Conservation (phyloP, 768 basidiomycete genomes). For the Lanmaoa rubissima region DNA sequence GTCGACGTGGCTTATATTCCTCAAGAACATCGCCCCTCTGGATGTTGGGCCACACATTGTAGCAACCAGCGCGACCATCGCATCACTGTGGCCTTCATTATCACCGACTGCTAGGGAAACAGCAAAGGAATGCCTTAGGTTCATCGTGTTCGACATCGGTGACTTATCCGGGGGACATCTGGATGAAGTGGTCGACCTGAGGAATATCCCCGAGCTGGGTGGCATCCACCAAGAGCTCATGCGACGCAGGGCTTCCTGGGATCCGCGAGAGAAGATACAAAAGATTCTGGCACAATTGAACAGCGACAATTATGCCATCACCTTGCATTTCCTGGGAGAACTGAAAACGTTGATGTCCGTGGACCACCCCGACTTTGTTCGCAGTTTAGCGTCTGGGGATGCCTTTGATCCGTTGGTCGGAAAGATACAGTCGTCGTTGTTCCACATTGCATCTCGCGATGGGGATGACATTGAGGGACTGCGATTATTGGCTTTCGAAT, state of each 20-base stretch:
- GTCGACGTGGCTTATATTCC: constrained; percentile 75
- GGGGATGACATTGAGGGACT: constrained; percentile 70
- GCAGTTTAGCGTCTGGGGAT: constrained; percentile 74
- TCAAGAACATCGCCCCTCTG: constrained; percentile 57
- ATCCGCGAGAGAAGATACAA: constrained; percentile 53
- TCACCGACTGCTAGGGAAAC: constrained; percentile 46
- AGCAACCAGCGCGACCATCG: constrained; percentile 81
- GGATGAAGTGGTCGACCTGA: constrained; percentile 79
- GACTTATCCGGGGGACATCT: constrained; percentile 53
- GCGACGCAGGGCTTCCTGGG: constrained; percentile 46
- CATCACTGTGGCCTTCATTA: constrained; percentile 73
- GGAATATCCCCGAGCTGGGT: constrained; percentile 63
- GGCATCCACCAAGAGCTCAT: constrained; percentile 43
- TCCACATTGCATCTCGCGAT: constrained; percentile 73
- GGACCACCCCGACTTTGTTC: constrained; percentile 52
- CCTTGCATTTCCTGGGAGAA: constrained; percentile 71
- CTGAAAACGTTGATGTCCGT: constrained; percentile 61
- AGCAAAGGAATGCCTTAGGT: constrained; percentile 61
- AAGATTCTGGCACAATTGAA: constrained; percentile 70
- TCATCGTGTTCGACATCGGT: constrained; percentile 66
- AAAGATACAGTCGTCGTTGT: constrained; percentile 60
- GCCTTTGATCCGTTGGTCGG: constrained; percentile 78
- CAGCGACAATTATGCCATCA: constrained; percentile 80
- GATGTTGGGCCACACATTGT: constrained; percentile 87
- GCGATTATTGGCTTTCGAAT: constrained; percentile 77